Conservation (phyloP, 2,329 filamentous ascomycete species). For the Pseudocercospora macadamiae region DNA sequence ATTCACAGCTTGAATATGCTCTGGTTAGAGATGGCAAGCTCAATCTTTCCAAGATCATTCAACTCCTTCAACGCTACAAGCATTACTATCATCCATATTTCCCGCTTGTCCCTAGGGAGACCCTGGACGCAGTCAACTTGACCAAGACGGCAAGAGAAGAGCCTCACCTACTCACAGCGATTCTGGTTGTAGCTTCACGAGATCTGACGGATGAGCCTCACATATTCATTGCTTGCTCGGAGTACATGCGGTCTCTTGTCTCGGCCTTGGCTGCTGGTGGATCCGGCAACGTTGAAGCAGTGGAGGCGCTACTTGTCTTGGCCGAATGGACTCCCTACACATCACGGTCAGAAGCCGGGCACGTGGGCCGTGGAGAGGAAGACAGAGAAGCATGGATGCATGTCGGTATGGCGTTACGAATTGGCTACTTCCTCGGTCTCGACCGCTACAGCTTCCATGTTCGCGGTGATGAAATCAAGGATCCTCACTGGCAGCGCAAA, state of each 20-base stretch:
- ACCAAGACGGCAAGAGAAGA: conserved; percentile 62
- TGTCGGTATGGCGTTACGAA: conserved; percentile 68
- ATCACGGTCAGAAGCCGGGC: conserved; percentile 60
- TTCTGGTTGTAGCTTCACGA: conserved; percentile 71
- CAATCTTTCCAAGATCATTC: conserved; percentile 52
- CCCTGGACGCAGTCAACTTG: conserved; percentile 59
- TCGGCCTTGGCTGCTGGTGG: conserved; percentile 68
- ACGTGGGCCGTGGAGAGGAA: conserved; percentile 71
- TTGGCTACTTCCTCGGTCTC: conserved; percentile 70
- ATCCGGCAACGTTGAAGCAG: conserved; percentile 69
- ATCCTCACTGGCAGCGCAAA: conserved; percentile 63
- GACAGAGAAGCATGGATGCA: conserved; percentile 79
- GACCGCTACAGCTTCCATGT: conserved; percentile 69
- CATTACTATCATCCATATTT: conserved; percentile 71
- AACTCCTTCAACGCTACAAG: conserved; percentile 62
- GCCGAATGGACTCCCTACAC: conserved; percentile 75
- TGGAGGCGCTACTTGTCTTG: conserved; percentile 69
- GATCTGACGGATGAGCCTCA: conserved; percentile 67
- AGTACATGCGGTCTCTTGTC: conserved; percentile 70
- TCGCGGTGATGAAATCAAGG: conserved; percentile 59
- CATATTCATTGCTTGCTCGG: conserved; percentile 67
- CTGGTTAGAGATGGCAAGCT: conserved; percentile 47
- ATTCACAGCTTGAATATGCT: conserved; percentile 44
- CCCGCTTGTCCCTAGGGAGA: conserved; percentile 65
- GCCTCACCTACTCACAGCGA: conserved; percentile 69